Percentiles rank a stretch among this genome's conserved stretches.
These are phyloP conservation scores for Colletotrichum ledebouriae DNA, from an alignment of 2,329 filamentous ascomycete genomes.

Conservation along the genomic window DNA sequence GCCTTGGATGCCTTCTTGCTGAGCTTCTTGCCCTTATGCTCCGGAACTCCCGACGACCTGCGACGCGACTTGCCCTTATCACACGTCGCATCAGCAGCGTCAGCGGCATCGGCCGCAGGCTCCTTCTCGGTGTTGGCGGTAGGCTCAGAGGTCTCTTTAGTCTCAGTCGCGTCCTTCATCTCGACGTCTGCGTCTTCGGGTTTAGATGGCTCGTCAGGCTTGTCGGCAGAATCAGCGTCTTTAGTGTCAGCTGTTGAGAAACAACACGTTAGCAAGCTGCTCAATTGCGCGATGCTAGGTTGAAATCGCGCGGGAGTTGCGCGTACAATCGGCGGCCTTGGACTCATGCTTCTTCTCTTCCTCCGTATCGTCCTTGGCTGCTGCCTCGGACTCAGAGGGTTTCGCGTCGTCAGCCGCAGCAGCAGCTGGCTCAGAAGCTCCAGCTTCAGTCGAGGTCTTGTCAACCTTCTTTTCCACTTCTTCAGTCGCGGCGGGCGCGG, in stretches of 20 bases:
- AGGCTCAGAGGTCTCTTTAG: slow-evolving; percentile 51
- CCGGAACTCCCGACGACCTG: slow-evolving; percentile 78
- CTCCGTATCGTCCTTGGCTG: slow-evolving; percentile 45
- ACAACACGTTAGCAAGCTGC: slow-evolving; percentile 15
- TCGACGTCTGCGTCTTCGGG: slow-evolving; percentile 66
- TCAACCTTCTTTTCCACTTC: slow-evolving; percentile 51
- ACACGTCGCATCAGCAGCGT: slow-evolving; percentile 50
- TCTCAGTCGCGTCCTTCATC: slow-evolving; percentile 75
- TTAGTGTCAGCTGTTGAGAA: slow-evolving; percentile 46
- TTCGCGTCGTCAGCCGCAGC: slow-evolving; percentile 45
- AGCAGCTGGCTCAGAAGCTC: slow-evolving; percentile 47
- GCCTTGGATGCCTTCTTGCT: slow-evolving; percentile 87
- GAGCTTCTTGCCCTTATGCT: slow-evolving; percentile 82
- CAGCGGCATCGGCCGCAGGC: slow-evolving; percentile 51
- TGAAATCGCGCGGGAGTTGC: not conserved
- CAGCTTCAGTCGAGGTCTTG: slow-evolving; percentile 49
- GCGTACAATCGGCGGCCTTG: slow-evolving; percentile 52
- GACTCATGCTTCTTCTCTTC: slow-evolving; percentile 44
- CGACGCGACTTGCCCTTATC: slow-evolving; percentile 69
- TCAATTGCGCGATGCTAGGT: slow-evolving; percentile 39
- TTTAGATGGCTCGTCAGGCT: slow-evolving; percentile 49
- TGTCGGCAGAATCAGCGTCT: slow-evolving; percentile 48
- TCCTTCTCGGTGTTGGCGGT: slow-evolving; percentile 45
- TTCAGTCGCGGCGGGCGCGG: slow-evolving; percentile 38
- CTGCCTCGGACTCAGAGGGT: slow-evolving; percentile 45